Evolutionary conservation across 331 rosid genomes (phyloP).

Genomic region (Phaseolus coccineus): DNA sequence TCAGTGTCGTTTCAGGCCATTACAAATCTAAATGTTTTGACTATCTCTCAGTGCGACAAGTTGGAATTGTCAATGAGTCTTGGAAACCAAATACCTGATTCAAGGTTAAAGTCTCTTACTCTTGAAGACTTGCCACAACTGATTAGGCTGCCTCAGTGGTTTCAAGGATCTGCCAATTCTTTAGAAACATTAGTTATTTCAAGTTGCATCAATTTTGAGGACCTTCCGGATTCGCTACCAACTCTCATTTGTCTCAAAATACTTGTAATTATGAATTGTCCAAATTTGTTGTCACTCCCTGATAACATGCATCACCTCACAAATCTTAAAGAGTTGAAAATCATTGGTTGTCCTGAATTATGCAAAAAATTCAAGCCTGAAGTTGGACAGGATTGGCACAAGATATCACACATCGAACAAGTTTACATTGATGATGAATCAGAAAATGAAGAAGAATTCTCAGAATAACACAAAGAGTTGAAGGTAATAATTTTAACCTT

Average conservation of each 20-base stretch:
- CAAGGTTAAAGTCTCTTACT: no score
- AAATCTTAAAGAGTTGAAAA: not conserved
- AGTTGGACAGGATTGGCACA: not conserved
- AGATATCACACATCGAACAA: not conserved
- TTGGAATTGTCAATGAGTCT: not conserved
- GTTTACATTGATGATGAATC: no score
- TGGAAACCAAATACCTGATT: not conserved
- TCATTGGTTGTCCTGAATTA: not conserved
- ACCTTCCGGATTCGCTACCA: no score
- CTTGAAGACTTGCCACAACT: no score
- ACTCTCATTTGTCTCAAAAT: no score
- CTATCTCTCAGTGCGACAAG: rapidly evolving
- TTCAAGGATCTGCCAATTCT: no score
- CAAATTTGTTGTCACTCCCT: not conserved
- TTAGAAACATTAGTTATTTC: rapidly evolving
- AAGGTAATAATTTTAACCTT: not conserved
- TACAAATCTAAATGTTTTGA: not conserved
- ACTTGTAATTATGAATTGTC: rapidly evolving
- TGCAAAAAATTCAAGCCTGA: not conserved
- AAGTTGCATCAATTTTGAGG: no score
- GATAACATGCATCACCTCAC: not conserved
- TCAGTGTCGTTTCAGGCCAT: not conserved
- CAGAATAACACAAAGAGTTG: not conserved
- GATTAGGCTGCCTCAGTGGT: no score
- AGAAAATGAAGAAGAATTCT: not conserved